Conservation (phyloP, 805 yeast species). For the Ogataea neopini region DNA sequence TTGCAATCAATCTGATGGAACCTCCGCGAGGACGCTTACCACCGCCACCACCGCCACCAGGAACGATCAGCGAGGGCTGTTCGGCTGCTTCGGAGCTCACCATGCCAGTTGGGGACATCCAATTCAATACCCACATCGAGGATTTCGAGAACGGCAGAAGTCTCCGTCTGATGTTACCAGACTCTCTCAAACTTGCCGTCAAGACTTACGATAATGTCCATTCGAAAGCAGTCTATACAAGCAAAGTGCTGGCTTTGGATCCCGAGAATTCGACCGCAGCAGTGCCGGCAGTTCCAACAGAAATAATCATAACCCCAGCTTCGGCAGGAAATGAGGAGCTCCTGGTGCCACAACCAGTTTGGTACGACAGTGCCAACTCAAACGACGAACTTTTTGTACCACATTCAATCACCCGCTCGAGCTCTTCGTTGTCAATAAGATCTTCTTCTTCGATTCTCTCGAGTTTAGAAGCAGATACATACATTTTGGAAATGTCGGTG, state of each 20-base stretch:
- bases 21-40: no score
- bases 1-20: slow-evolving; percentile 38
- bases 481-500: slow-evolving; percentile 8
- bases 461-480: slow-evolving; percentile 6
- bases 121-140: slow-evolving; percentile 29
- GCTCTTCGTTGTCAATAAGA: slow-evolving; percentile 12
- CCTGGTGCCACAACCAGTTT: neutral
- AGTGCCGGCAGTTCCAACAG: slow-evolving; percentile 10
- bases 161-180: slow-evolving; percentile 32
- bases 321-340: slow-evolving; percentile 5
- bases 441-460: slow-evolving; percentile 20
- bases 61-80: slow-evolving; percentile 4
- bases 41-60: no score
- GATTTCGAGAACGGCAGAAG: slow-evolving; percentile 30
- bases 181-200: slow-evolving; percentile 33
- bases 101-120: slow-evolving; percentile 12
- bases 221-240: slow-evolving; percentile 11
- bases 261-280: slow-evolving; percentile 4
- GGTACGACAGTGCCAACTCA: neutral
- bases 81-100: neutral
- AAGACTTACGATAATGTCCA: slow-evolving; percentile 22
- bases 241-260: neutral
- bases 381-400: slow-evolving; percentile 9
- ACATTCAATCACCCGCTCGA: slow-evolving; percentile 5
- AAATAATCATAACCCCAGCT: slow-evolving; percentile 19